Base-by-base conservation (phyloP, 208 protist genomes). In the Angomonas ambiguus region DNA sequence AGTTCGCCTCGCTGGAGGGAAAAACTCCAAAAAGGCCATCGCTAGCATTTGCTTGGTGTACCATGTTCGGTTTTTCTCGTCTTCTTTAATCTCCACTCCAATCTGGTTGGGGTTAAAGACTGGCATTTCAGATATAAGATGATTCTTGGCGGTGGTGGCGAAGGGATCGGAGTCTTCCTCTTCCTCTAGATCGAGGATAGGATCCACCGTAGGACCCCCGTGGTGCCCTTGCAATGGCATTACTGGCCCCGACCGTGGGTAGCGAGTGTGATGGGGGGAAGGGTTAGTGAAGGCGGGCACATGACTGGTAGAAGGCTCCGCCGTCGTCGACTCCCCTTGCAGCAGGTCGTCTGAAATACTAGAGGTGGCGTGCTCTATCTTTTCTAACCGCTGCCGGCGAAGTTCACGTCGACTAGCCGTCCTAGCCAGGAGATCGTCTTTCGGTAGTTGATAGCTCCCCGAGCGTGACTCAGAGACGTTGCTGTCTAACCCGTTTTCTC, bases 71-170 rank as follows among this genome's bases (percentile, higher is more conserved):
- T 87, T 84, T 35, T 61, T 72, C 33, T 74, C 59, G 5, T 77
- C 77, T 27, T 82, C 76, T 28, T 69, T 80, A 16, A 91, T 71
- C 13, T 80, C 84, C n/a, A 82, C 68, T 20, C 87, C 87, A 30
- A 94, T 85, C 58, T 94, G 87, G 62, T 94, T 94, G 18, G 87
- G 87, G 72, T 94, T 94, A 22, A 69, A 56, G 48, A 62, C 18
- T 3, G 45, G 45, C 45, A 53, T 53, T 53, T 53, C 45, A 8
- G 34, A 57, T 25, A 62, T 60, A 30, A 56, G 61, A 2, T 61
- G 55, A 22, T 49, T 51, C 32, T 22, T 38, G 8, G 51, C 48
- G 31, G 16, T 61, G 5, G 49, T 35, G 51, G 45, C 34, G 27
- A 27, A 34, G 1, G 34, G n/a, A 30, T 41, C 33, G 32, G 34